phyloP scores from a whole-genome alignment of 2,329 filamentous ascomycete genomes.

The Raffaelea ambrosiae region DNA sequence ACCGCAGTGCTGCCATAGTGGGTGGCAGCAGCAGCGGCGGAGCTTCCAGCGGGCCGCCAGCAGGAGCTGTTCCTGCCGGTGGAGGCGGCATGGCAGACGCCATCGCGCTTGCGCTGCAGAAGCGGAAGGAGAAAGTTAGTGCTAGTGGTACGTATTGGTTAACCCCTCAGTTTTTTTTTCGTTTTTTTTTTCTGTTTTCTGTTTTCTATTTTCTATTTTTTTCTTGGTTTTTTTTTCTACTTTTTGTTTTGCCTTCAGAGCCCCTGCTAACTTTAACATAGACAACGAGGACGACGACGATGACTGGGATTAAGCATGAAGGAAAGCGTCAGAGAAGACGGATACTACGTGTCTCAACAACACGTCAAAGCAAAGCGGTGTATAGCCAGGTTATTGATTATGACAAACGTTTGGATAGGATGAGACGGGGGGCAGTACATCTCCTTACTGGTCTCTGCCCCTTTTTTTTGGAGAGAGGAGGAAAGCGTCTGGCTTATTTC shows the following conservation, averaged over 20 bases:
- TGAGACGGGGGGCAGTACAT: too few species aligned
- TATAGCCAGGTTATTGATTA: not conserved
- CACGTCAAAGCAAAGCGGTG: too few species aligned
- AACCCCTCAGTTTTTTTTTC: conserved; percentile 27
- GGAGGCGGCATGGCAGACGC: conserved; percentile 64
- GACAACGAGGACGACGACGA: conserved; percentile 11
- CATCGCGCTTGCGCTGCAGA: conserved; percentile 69
- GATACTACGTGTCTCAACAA: too few species aligned
- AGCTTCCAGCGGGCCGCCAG: conserved; percentile 41
- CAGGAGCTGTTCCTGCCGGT: conserved; percentile 38
- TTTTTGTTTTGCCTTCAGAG: too few species aligned
- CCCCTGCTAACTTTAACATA: conserved; percentile 4
- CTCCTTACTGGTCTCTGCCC: too few species aligned
- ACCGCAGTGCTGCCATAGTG: conserved; percentile 59
- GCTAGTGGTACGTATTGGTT: conserved; percentile 93
- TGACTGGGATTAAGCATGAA: conserved; percentile 15
- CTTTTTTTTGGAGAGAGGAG: too few species aligned
- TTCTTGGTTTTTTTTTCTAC: not conserved
- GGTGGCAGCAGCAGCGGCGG: conserved; percentile 29
- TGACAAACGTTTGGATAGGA: not conserved
- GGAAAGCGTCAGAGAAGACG: not conserved
- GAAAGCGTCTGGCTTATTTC: too few species aligned
- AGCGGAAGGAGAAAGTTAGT: conserved; percentile 89
- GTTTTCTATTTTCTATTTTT: conserved; percentile 10
- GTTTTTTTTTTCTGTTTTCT: not conserved